Base-by-base conservation (phyloP, 768 basidiomycete genomes). In the Leucocoprinus birnbaumii region DNA sequence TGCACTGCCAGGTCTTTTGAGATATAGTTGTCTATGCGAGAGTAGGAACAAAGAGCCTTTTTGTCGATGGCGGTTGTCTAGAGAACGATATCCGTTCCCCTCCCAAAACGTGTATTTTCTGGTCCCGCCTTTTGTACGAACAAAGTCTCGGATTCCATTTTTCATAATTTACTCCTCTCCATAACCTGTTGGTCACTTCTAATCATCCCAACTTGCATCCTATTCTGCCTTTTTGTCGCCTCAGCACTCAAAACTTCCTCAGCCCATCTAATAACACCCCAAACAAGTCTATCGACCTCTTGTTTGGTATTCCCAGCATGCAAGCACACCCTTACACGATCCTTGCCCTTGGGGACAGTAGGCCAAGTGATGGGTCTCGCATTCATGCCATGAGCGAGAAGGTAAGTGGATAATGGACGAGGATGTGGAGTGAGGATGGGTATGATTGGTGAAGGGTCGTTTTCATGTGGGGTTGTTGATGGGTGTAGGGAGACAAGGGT, bases 311-410 rank as follows among this genome's bases (percentile, higher is more conserved):
- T 92, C 1, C 79, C 84, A 0, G 93, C 84, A 63, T 94, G 90
- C 24, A 98, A 63, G 66, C 95, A 98, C n/a, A 98, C 81, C 2
- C 95, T 71, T 2, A 98, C 86, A 16, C 94, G 81, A 57, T 94
- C 89, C 56, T 80, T 80, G 8, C 91, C 94, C 51, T 85, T 86
- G 0, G 94, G 92, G 0, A 97, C 94, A 0, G 94, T 97, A 0
- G 96, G 95, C 75, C 86, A 88, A 9, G 82, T 85, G 40, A 94
- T 92, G 3, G 89, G 84, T 2, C 86, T 83, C 0, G 86, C 88
- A 60, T 86, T 84, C 63, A 89, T 78, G 1, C 80, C 79, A 2
- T 71, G 69, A 19, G 68, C 53, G 43, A 70, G 63, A 43, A 97
- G 84, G 64, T 85, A 80, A 0, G 81, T 73, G 0, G 94, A 87